A percentile compares a stretch with the other conserved stretches of the same genome.
These are phyloP conservation scores for Paramyrothecium sp. DNA, from an alignment of 2,329 filamentous ascomycete genomes.

Conservation along the genomic window DNA sequence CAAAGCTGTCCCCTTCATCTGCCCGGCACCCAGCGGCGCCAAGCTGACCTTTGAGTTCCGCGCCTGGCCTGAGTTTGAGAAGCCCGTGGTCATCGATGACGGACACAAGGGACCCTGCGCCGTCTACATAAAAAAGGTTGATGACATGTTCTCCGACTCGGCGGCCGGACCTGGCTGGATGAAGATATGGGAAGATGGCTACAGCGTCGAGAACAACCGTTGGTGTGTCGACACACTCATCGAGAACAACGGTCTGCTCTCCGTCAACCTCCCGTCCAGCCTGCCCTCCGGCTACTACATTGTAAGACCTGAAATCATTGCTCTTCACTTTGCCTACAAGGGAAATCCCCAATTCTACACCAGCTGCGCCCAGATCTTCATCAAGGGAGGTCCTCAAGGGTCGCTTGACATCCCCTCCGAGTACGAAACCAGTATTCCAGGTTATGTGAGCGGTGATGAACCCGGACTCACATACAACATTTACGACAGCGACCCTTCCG, in stretches of 20 bases:
- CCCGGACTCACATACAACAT: slow-evolving; percentile 64
- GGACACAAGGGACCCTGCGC: slow-evolving; percentile 69
- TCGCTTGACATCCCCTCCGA: slow-evolving; percentile 44
- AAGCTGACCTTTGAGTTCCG: slow-evolving; percentile 68
- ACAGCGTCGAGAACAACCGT: slow-evolving; percentile 49
- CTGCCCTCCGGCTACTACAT: slow-evolving; percentile 68
- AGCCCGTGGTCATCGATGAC: slow-evolving; percentile 55
- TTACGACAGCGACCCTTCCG: slow-evolving; percentile 46
- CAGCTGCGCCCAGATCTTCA: slow-evolving; percentile 69
- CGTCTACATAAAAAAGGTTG: slow-evolving; percentile 71
- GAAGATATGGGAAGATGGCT: slow-evolving; percentile 73
- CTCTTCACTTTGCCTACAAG: slow-evolving; percentile 61
- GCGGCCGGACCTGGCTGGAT: slow-evolving; percentile 71
- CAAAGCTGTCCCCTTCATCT: slow-evolving; percentile 45
- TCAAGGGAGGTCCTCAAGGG: slow-evolving; percentile 46
- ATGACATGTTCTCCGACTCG: slow-evolving; percentile 48
- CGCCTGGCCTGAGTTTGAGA: slow-evolving; percentile 52
- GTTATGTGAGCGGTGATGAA: slow-evolving; percentile 55
- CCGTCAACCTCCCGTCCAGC: slow-evolving; percentile 58
- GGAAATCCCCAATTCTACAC: slow-evolving; percentile 70
- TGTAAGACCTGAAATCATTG: slow-evolving; percentile 67
- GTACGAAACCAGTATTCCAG: slow-evolving; percentile 63
- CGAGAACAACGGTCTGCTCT: slow-evolving; percentile 60
- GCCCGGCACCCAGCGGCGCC: slow-evolving; percentile 48
- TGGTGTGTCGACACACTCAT: slow-evolving; percentile 74